Base-by-base conservation (phyloP, 192 early-diverging fungal species). In the Mortierella alpina region DNA sequence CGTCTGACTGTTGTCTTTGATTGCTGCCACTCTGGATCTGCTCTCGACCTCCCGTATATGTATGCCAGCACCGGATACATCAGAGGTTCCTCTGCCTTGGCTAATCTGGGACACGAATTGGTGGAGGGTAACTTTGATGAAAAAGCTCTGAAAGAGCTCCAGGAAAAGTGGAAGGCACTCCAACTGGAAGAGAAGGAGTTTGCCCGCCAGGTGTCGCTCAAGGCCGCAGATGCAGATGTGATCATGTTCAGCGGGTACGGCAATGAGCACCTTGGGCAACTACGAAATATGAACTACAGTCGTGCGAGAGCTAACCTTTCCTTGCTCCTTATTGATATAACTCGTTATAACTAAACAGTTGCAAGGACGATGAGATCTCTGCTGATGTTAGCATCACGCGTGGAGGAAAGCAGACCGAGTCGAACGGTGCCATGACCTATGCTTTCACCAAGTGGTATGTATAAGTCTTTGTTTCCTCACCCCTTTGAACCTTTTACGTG, bases 11-110 rank as follows among this genome's bases (percentile, higher is more conserved):
- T 83, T 7, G 86, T 92, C 55, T 92, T 90, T 72, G 91, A 92
- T 77, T 93, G 89, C 77, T 93, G 91, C 72, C 91, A 93, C 70
- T 92, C 91, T 54, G 91, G 90, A 50, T 86, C 91, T n/a, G 90
- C 88, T 1, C 71, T 92, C 62, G 91, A 92, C 56, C 80, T 92
- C 45, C 90, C 91, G 6, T 92, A 88, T 73, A 86, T 87, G 62
- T 92, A 92, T 68, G 79, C 86, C 53, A 84, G 83, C 60, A 63
- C 80, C 47, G 90, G 91, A 41, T 82, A 69, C 40, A 68, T 77
- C 23, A 66, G 63, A n/a, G 74, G 75, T 15, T 77, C 72, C 4
- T 44, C 31, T 54, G 72, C 73, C 6, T 52, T 73, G 45, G 61
- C 65, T 9, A 64, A 66, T 47, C 31, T 73, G 52, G 82, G 82